Evolutionary conservation across 2,329 filamentous ascomycete genomes (phyloP), one percentile per base, ranked within the genome.

Genomic region (Epichloe sp.): DNA sequence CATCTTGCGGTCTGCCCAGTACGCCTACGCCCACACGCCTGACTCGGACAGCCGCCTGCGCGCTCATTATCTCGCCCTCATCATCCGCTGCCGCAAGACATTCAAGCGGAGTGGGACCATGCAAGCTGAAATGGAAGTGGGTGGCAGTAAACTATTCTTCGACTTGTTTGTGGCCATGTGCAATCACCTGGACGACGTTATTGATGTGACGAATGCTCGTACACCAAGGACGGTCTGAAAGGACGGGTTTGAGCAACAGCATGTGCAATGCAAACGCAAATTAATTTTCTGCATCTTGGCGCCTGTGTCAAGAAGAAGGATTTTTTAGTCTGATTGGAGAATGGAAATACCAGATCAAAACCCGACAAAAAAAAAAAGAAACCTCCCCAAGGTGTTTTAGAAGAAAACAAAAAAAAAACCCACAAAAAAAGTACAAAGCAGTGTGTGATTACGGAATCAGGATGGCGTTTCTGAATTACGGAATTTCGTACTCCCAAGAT

Each of bases 21-120:
- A 93, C 76, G 89, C 90, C 66, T 96, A 97, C 73, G 86, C 87
- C 66, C 83, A 95, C 76, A 96, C 91, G 63, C 89, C 90, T 60
- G 88, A 95, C 74, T 85, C 83, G 62, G 90, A 97, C 75, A 91
- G 86, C 65, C 82, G 85, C 64, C 83, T 97, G 70, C 89, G 90
- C 74, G 90, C 90, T 76, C 89, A 95, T 76, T 96, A 95, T 77
- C 83, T 97, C 69, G 88, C 90, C 68, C 81, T 96, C 71, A 95
- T 96, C 71, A 95, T 96, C 76, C 85, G 90, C 75, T 91, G 87
- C 78, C 88, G 91, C 70, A 89, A 89, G 77, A 95, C 88, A 64
- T 96, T 97, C 72, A 96, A 95, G 84, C 83, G 86, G 72, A 95
- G 89, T 75, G 90, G 90, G 72, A 96, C 90, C 71, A 95, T 96